Evolutionary conservation across 2,329 filamentous ascomycete genomes (phyloP), one percentile per base, ranked within the genome.

Genomic region (Nannizziopsis barbatae): DNA sequence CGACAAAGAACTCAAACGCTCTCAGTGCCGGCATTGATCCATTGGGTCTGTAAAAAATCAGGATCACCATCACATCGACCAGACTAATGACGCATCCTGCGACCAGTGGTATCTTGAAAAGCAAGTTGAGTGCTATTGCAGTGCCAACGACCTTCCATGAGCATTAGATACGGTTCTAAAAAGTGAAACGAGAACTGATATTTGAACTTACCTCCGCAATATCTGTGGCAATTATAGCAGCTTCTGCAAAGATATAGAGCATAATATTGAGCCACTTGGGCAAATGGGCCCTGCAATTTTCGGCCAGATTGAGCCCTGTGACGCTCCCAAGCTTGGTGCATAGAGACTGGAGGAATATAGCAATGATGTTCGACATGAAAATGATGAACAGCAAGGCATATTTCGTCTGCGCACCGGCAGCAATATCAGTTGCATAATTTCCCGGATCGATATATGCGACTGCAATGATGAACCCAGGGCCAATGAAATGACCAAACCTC

Each of bases 211-310:
- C 76, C 65, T 84, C 81, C 49, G 81, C 81, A 54, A 85, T 78
- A 60, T 85, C 81, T 0, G 81, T 85, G 0, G 81, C 81, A 46
- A 85, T 79, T 50, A 85, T 85, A 51, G 81, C 80, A 3, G 74
- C 66, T 61, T 85, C 81, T 1, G 80, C 76, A 53, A 85, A 67
- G 15, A 72, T 61, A 57, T 84, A 85, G 2, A 85, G 67, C 14
- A 71, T 58, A 39, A 75, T 72, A 52, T 80, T 82, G 48, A 84
- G 60, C 81, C 81, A 85, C 54, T 68, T 69, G 1, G 81, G 81
- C 11, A 84, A 69, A 60, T 81, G 80, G 7, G 73, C 77, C 31
- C 80, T 74, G 56, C 80, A 84, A 8, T 80, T 79, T 53, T 82
- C 74, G 1, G 81, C 79, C 11, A 85, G 70, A 56, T 84, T 80